Conservation (phyloP, 139 green algal species). For the Chlorella sp. region DNA sequence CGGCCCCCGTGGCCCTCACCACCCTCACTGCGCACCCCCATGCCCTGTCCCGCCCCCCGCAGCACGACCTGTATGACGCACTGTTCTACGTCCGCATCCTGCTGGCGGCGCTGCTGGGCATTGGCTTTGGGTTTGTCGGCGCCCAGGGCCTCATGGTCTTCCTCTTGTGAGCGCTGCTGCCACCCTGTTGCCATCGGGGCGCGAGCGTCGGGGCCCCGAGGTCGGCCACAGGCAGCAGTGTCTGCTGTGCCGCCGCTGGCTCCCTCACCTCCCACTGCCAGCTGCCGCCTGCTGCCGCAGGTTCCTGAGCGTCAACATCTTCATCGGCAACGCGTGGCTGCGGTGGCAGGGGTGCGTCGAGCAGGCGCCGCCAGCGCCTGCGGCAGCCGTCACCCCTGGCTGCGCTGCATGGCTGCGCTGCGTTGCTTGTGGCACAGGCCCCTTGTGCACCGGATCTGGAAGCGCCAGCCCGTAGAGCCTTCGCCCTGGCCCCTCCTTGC, state of each 20-base stretch:
- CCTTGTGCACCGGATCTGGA: too few species aligned
- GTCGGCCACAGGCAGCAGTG: too few species aligned
- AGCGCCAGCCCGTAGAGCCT: too few species aligned
- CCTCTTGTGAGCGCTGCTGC: slow-evolving; percentile 16
- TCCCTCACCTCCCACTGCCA: neutral
- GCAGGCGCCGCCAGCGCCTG: too few species aligned
- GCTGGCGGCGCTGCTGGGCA: slow-evolving; percentile 22
- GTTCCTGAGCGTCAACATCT: slow-evolving; percentile 23
- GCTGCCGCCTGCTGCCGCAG: neutral
- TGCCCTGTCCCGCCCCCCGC: neutral
- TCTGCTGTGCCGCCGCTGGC: neutral
- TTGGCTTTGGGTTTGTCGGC: slow-evolving; percentile 22
- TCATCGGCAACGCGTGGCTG: slow-evolving; percentile 37
- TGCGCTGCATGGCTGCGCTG: too few species aligned
- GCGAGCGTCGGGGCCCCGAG: too few species aligned
- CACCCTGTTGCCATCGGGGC: too few species aligned
- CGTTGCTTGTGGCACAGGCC: too few species aligned
- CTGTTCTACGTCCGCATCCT: slow-evolving; percentile 41
- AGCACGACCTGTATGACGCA: slow-evolving; percentile 33
- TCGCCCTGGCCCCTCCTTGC: neutral
- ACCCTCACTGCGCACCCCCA: too few species aligned
- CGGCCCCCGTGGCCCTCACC: too few species aligned
- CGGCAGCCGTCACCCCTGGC: too few species aligned
- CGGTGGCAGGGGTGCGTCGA: slow-evolving; percentile 17
- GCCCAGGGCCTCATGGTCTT: slow-evolving; percentile 41